Conservation (phyloP, 2,329 filamentous ascomycete genomes). For the Epichloe typhina region DNA sequence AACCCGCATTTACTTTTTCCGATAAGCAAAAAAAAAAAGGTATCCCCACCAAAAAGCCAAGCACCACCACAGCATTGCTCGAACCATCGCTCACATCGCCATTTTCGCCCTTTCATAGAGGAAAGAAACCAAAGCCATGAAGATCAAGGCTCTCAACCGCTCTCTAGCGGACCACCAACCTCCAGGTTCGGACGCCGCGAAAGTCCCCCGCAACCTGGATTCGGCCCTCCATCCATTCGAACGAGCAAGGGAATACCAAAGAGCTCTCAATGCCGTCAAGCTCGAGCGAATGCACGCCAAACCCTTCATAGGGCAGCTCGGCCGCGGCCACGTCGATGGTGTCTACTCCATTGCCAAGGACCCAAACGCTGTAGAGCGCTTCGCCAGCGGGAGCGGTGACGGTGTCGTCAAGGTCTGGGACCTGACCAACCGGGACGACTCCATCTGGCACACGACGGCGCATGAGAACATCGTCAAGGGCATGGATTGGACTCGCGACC, state of each 20-base stretch:
- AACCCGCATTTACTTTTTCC: conserved; percentile 5
- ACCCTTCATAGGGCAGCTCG: conserved; percentile 71
- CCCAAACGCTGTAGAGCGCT: conserved; percentile 55
- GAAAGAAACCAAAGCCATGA: conserved; percentile 24
- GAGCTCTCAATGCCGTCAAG: conserved; percentile 65
- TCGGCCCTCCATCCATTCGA: conserved; percentile 84
- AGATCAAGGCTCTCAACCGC: conserved; percentile 55
- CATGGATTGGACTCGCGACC: conserved; percentile 75
- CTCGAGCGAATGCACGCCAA: conserved; percentile 77
- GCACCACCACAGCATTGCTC: background rate
- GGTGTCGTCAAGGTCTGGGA: conserved; percentile 93
- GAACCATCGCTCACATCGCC: background rate
- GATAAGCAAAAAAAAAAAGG: conserved; percentile 15
- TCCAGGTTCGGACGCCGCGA: conserved; percentile 51
- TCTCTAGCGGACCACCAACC: conserved; percentile 52
- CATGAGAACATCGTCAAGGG: conserved; percentile 93
- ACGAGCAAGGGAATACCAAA: conserved; percentile 59
- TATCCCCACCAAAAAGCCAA: background rate
- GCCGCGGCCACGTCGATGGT: conserved; percentile 84
- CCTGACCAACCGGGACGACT: conserved; percentile 54
- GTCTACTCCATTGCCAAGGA: conserved; percentile 69
- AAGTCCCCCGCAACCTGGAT: conserved; percentile 58
- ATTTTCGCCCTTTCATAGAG: background rate
- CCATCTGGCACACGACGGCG: conserved; percentile 59
- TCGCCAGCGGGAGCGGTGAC: conserved; percentile 79